phyloP scores from a whole-genome alignment of 148 eudicot genomes.

The Cornus controversa region DNA sequence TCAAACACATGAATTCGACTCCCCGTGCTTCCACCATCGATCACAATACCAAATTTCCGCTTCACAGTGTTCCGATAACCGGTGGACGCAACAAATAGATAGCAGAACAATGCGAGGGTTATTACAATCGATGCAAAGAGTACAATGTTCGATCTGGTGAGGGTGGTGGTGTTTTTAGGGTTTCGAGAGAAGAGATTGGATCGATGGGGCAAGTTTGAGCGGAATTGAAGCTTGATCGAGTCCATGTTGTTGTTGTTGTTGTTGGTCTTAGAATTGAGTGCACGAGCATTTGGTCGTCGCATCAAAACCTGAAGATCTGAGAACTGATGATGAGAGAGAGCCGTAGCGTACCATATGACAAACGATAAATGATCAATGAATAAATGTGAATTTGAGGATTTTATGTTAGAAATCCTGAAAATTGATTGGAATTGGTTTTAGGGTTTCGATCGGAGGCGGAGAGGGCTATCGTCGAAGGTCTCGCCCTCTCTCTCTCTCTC shows the following conservation, averaged over 20 bases:
- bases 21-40: constrained; percentile 93
- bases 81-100: constrained; percentile 16
- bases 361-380: background rate
- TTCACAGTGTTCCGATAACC: background rate
- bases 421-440: too few relatives aligned
- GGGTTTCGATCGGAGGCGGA: too few relatives aligned
- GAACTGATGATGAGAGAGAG: background rate
- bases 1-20: constrained; percentile 70
- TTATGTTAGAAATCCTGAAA: too few relatives aligned
- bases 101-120: constrained; percentile 30
- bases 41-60: constrained; percentile 45
- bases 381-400: too few relatives aligned
- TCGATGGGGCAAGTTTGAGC: constrained; percentile 34
- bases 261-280: constrained; percentile 10
- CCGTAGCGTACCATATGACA: background rate
- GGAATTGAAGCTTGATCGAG: constrained; percentile 53
- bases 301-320: constrained; percentile 40
- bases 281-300: constrained; percentile 65
- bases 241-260: constrained; percentile 35
- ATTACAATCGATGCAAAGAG: constrained; percentile 22
- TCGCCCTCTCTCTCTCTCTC: too few relatives aligned
- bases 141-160: constrained; percentile 26
- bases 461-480: too few relatives aligned
- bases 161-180: constrained; percentile 14
- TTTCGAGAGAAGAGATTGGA: constrained; percentile 38